A percentile compares a stretch with the other conserved stretches of the same genome.
phyloP scores from a whole-genome alignment of 179 eudicot genomes.

The Sideroxylon spinosum region DNA sequence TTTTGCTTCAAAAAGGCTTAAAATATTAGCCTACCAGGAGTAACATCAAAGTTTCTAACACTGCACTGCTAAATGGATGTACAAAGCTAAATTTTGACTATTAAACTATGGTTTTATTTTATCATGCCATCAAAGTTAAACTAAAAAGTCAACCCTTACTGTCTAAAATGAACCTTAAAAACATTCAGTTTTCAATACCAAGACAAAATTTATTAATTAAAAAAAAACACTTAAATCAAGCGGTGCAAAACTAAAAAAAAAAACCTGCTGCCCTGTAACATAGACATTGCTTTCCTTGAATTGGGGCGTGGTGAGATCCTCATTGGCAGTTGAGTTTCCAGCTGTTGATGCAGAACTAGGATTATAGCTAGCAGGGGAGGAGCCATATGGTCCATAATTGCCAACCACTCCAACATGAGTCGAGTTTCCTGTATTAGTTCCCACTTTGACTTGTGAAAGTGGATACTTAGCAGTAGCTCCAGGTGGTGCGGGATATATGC shows the following conservation, averaged over 20 bases:
- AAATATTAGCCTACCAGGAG: not conserved
- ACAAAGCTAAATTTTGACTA: not conserved
- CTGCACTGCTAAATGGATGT: conserved; percentile 7
- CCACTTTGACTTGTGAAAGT: conserved; percentile 67
- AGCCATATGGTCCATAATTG: conserved; percentile 62
- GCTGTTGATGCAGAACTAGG: conserved; percentile 35
- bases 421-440: conserved; percentile 53
- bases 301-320: conserved; percentile 59
- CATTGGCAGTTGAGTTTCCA: conserved; percentile 58
- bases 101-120: not conserved
- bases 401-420: conserved; percentile 47
- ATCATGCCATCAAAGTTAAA: not conserved
- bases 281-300: conserved; percentile 69
- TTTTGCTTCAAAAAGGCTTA: too few species aligned
- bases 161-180: not conserved
- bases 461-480: conserved; percentile 56
- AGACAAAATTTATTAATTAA: not conserved
- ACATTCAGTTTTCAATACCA: not conserved
- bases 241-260: conserved; percentile 12
- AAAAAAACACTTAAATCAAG: not conserved
- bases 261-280: conserved; percentile 74
- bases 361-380: conserved; percentile 44
- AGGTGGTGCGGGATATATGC: conserved; percentile 56
- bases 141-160: not conserved
- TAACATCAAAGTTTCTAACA: not conserved